Base-by-base conservation (phyloP, 164 flowering plant genomes). In the Euptelea pleiosperma region DNA sequence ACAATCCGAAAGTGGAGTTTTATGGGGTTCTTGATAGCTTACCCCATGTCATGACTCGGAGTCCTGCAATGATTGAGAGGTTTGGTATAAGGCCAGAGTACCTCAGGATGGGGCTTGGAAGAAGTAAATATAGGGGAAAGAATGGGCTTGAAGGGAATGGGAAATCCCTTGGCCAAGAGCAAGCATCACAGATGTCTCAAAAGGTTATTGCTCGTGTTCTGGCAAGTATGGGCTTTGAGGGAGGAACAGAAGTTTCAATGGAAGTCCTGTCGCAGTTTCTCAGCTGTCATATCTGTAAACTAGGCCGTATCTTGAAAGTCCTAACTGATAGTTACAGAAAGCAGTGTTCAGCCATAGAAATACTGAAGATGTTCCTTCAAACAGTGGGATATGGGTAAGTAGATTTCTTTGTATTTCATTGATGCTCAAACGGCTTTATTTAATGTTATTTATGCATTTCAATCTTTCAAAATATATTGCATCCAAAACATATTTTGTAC, bases 281-380 rank as follows among this genome's bases (percentile, higher is more conserved):
- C 55, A 73, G 84, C 67, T 72, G 87, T 62, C 96, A 91, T 68
- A 75, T 91, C 34, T 46, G 61, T 70, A 89, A 94, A 79, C 72
- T 91, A 28, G 93, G 99, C 2, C 70, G 75, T 15, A 87, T 53
- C 43, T 73, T 94, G 77, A 89, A 83, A 77, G 79, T 91, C 44
- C 87, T 94, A 26, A 62, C 91, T 67, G 97, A 91, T 73, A 87
- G 73, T 64, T 94, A 94, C 79, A 82, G 80, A 71, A 84, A 84
- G 73, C 91, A 93, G 75, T 94, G 87, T 68, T 89, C 99, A 18
- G 95, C 95, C 9, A 56, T 74, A 43, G 93, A 94, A 61, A 77
- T 94, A 24, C 61, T 94, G 8, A 91, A 79, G 71, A 91, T 94
- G 99, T 94, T 94, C 64, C 88, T 94, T 66, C 86, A 80, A 58